A percentile compares a stretch with the other conserved stretches of the same genome.
phyloP scores from a whole-genome alignment of 495 filamentous ascomycete species.

The Penicillium steckii region DNA sequence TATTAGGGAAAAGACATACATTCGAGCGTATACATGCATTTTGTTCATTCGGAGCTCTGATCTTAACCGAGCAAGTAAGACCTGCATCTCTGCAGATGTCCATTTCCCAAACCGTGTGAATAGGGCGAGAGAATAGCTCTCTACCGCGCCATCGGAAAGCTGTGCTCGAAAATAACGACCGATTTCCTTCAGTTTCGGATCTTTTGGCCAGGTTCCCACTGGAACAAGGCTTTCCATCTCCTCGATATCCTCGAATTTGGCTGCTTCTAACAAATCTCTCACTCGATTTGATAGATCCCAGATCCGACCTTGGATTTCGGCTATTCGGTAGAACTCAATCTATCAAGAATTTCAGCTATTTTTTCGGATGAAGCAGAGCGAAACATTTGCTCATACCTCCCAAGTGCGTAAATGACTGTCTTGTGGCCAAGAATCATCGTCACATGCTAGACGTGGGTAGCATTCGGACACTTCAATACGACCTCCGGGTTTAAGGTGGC shows the following conservation, averaged over 20 bases:
- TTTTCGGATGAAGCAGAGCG: neutral
- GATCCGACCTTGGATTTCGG: constrained; percentile 17
- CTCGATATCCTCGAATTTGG: constrained; percentile 15
- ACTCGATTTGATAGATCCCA: constrained; percentile 12
- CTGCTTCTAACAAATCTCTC: constrained; percentile 7
- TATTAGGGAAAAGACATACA: constrained; percentile 5
- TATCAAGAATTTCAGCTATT: neutral
- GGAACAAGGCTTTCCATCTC: constrained; percentile 26
- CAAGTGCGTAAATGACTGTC: constrained; percentile 12
- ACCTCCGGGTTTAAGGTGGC: constrained; percentile 24
- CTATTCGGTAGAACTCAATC: constrained; percentile 23
- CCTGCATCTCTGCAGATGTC: constrained; percentile 19
- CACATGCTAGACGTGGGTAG: constrained; percentile 7
- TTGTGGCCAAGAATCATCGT: constrained; percentile 14
- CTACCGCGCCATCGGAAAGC: constrained; percentile 9
- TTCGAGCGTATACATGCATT: constrained; percentile 20
- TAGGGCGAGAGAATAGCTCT: constrained; percentile 20
- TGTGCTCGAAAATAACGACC: constrained; percentile 23
- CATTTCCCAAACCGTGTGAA: constrained; percentile 22
- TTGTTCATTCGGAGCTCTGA: constrained; percentile 20
- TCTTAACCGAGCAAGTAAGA: constrained; percentile 22
- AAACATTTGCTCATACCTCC: constrained; percentile 3
- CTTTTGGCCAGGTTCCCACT: constrained; percentile 39
- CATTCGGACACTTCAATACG: constrained; percentile 18
- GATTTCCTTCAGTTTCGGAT: constrained; percentile 38